These are phyloP conservation scores for Podaxis rugospora DNA, from an alignment of 768 basidiomycete genomes.

Conservation along the genomic window DNA sequence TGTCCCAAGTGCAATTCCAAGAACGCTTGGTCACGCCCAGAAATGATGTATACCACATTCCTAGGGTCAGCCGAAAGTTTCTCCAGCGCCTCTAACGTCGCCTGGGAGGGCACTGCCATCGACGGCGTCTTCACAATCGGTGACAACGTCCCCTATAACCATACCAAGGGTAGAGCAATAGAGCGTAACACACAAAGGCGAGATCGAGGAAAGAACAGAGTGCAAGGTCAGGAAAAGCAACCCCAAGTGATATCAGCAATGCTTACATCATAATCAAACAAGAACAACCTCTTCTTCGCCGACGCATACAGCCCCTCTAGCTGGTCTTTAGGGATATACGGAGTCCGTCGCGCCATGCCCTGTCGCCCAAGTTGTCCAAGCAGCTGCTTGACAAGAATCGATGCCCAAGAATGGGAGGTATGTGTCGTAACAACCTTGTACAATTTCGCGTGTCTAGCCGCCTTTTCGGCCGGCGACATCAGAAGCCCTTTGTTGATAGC, in stretches of 20 bases:
- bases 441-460: slow-evolving; percentile 64
- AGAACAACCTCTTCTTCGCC: slow-evolving; percentile 80
- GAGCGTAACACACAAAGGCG: neutral
- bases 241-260: slow-evolving; percentile 13
- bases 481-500: slow-evolving; percentile 86
- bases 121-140: slow-evolving; percentile 95
- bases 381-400: slow-evolving; percentile 83
- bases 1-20: slow-evolving; percentile 89
- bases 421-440: slow-evolving; percentile 87
- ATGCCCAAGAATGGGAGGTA: slow-evolving; percentile 94
- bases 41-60: slow-evolving; percentile 96
- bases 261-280: slow-evolving; percentile 94
- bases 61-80: slow-evolving; percentile 72
- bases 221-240: neutral
- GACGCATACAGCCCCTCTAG: slow-evolving; percentile 57
- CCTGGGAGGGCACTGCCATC: slow-evolving; percentile 75
- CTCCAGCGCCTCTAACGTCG: slow-evolving; percentile 70
- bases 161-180: too few relatives aligned
- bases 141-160: slow-evolving; percentile 80
- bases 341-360: slow-evolving; percentile 79
- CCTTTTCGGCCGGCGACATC: slow-evolving; percentile 79
- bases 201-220: neutral
- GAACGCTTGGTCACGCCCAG: slow-evolving; percentile 91
- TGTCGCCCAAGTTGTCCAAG: slow-evolving; percentile 76
- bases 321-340: slow-evolving; percentile 65